Evolutionary conservation across 148 eudicot genomes (phyloP), one percentile per base, ranked within the genome.

Genomic region (Rhododendron williamsianum): DNA sequence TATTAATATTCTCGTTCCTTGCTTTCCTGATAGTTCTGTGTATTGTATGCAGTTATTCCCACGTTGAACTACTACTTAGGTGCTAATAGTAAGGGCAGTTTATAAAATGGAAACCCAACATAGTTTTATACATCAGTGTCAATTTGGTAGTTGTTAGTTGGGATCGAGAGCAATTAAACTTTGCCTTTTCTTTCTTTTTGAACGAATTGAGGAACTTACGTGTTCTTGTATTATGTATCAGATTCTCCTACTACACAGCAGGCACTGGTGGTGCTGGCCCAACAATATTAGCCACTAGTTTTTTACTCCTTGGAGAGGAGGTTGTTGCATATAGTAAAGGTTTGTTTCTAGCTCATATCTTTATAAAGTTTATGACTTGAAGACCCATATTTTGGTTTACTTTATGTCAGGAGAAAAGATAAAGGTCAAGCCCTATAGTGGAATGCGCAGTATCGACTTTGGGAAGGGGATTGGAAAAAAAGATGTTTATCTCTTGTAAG

Each of bases 241-340:
- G 99, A 89, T 97, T 97, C 92, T 97, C 93, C 60, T 97, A 97
- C 91, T 95, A 90, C 83, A 97, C 99, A 49, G 99, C 99, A 80
- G 99, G 99, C 86, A 90, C 93, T 86, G 99, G 99, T 85, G 99
- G 99, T 88, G 99, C 95, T 86, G 99, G 99, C 74, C 99, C 99
- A 78, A 95, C 99, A 54, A 97, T 97, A 89, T 89, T 97, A 88
- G 95, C 99, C 18, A 97, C 99, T 82, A 97, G 99, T 83, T 95
- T 97, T 90, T 89, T 97, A 87, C 98, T 97, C 87, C 91, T 97
- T 30, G 99, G 98, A 85, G 99, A 97, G 90, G 98, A 97, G 84
- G 99, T 93, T 67, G 87, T 95, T 90, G 98, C 98, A 79, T 97
- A 92, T 78, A 93, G 81, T 63, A 95, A 94, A 94, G 99, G 99